Evolutionary conservation across 78 protist genomes (phyloP).

Genomic region (Dictyostelium capitatum): DNA sequence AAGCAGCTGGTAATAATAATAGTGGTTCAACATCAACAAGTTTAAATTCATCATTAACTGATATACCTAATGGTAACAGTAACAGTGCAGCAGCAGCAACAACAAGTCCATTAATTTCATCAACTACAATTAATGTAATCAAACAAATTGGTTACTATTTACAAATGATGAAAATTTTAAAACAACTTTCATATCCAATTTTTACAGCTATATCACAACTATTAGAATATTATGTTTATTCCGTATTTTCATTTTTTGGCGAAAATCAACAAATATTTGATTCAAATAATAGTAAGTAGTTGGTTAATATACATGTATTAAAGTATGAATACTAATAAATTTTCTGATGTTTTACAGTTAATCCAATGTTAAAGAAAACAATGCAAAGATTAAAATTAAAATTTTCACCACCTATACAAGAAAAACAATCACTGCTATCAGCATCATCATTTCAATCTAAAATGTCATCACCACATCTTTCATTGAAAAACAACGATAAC

Average conservation of each 20-base stretch:
- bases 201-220: conserved; percentile 78
- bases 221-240: conserved; percentile 78
- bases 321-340: not conserved
- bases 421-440: conserved; percentile 14
- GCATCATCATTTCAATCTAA: conserved; percentile 45
- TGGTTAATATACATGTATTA: not conserved
- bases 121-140: conserved; percentile 78
- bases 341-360: not conserved
- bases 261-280: conserved; percentile 30
- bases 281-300: not conserved
- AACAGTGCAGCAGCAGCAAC: not conserved
- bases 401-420: conserved; percentile 31
- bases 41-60: not conserved
- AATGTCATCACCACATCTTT: conserved; percentile 40
- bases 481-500: not conserved
- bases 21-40: not conserved
- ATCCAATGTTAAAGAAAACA: conserved; percentile 71
- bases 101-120: conserved; percentile 48
- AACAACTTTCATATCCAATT: conserved; percentile 60
- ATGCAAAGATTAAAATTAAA: conserved; percentile 58
- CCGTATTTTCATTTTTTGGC: conserved; percentile 61
- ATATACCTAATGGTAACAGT: not conserved
- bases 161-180: conserved; percentile 84
- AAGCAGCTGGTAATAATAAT: conserved; percentile 36
- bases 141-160: conserved; percentile 74